Percentiles rank a stretch among this genome's conserved stretches.
phyloP scores from a whole-genome alignment of 345 rosid genomes.

The Boechera retrofracta region DNA sequence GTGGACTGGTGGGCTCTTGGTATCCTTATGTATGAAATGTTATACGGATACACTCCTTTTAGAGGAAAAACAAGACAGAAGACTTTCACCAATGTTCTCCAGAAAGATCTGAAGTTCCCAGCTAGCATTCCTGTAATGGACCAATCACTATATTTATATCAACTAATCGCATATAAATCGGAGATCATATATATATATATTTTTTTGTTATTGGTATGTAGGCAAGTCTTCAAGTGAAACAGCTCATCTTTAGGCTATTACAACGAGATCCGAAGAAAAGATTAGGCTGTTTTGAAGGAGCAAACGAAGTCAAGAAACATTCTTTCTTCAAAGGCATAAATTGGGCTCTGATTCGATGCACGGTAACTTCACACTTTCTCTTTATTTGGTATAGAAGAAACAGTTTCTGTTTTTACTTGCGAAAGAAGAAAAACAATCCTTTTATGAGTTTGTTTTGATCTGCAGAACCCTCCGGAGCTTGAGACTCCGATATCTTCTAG shows the following conservation, averaged over 20 bases:
- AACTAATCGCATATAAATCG: not conserved
- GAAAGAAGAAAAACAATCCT: not conserved
- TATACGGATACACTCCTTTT: slow-evolving; percentile 96
- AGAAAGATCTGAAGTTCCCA: slow-evolving; percentile 86
- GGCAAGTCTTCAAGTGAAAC: slow-evolving; percentile 82
- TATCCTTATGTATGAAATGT: slow-evolving; percentile 91
- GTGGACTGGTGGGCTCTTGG: slow-evolving; percentile 99
- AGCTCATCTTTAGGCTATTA: slow-evolving; percentile 71
- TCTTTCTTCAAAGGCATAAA: slow-evolving; percentile 78
- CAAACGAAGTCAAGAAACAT: slow-evolving; percentile 83
- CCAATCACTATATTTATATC: slow-evolving; percentile 15
- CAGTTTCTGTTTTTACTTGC: slow-evolving; percentile 13
- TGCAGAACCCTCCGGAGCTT: slow-evolving; percentile 79
- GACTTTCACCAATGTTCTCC: slow-evolving; percentile 89
- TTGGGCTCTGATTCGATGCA: slow-evolving; percentile 92
- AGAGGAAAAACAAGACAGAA: slow-evolving; percentile 95
- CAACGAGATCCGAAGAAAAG: slow-evolving; percentile 87
- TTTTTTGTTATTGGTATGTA: slow-evolving; percentile 40
- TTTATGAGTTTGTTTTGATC: slow-evolving; percentile 12
- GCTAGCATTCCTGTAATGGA: slow-evolving; percentile 62
- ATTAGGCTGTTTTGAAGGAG: slow-evolving; percentile 82
- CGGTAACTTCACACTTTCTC: slow-evolving; percentile 52
- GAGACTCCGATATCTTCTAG: slow-evolving; percentile 59
- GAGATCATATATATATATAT: not conserved
- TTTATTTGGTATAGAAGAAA: slow-evolving; percentile 28